Evolutionary conservation across 1,284 basidiomycete species (phyloP), one percentile per base, ranked within the genome.

Genomic region (Ustilago shanxiensis): DNA sequence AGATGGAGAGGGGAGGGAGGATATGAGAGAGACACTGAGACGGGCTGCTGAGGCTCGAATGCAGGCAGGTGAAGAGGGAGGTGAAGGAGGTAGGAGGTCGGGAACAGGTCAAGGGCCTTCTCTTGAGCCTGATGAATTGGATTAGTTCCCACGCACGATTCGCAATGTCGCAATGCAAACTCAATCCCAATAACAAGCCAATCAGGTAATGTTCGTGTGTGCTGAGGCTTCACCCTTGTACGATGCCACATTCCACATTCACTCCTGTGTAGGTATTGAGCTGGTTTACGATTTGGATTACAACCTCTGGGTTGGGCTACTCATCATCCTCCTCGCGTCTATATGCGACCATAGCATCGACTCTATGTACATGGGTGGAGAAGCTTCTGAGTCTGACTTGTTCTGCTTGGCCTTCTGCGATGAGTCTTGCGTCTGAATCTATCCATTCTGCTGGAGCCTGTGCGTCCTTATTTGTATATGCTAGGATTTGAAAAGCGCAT

Each of bases 391-490:
- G 72, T 52, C 84, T 92, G 79, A 98, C 95, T 87, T 97, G 95
- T 86, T 98, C 95, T 81, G 95, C 95, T 87, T 97, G 95, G 80
- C 94, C 92, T 31, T 94, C 92, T 86, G 95, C 94, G 84, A 99
- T 98, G 44, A 96, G 92, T 57, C 97, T 89, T 10, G 96, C 94
- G 86, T 97, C 95, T 1, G 94, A 95, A 85, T 98, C 95, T 22
- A 94, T 91, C 95, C 95, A 98, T 68, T 93, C 91, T 14, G 91
- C 93, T 45, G 95, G 94, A 1, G 95, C 91, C 79, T 95, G 92
- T 11, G 92, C 92, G 16, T 83, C 79, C 6, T 84, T 80, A 65
- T 88, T 86, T 0, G 83, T 97, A 87, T 98, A 98, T 5, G 94
- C 95, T 50, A 98, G 89, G 77, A 98, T 95, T 79, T 96, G 97